phyloP scores from a whole-genome alignment of 169 alveolate genomes.

The Eimeria tenella region DNA sequence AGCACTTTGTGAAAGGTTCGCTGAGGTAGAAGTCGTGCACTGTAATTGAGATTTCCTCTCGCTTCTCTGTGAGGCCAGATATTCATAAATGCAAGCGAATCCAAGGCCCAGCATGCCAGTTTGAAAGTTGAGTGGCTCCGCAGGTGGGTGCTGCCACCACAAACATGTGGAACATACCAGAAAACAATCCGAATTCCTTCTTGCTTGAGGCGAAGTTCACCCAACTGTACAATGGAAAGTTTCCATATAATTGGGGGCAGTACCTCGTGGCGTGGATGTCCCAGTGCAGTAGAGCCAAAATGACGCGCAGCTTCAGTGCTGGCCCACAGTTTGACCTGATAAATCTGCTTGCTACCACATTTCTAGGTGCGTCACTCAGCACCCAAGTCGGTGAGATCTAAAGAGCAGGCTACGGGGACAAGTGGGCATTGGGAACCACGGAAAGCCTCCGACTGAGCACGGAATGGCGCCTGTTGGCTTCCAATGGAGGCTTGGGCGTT shows the following conservation, averaged over 20 bases:
- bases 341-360: conserved; percentile 21
- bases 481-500: conserved; percentile 12
- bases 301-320: background rate
- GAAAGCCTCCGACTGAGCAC: conserved; percentile 67
- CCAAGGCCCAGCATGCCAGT: conserved; percentile 7
- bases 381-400: background rate
- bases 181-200: background rate
- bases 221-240: too few relatives aligned
- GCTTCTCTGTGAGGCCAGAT: background rate
- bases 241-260: too few relatives aligned
- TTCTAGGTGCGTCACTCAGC: background rate
- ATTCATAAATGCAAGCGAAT: background rate
- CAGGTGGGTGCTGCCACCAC: background rate
- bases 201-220: background rate
- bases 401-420: background rate
- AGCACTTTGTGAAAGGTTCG: background rate
- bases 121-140: background rate
- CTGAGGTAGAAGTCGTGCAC: background rate
- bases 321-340: conserved; percentile 1
- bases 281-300: too few relatives aligned
- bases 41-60: background rate
- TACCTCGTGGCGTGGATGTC: too few relatives aligned
- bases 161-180: background rate
- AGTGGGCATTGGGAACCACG: conserved; percentile 52
- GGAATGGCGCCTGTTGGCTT: conserved; percentile 64